Conservation (phyloP, 495 filamentous ascomycete species). For the Astrocystis sublimbata region DNA sequence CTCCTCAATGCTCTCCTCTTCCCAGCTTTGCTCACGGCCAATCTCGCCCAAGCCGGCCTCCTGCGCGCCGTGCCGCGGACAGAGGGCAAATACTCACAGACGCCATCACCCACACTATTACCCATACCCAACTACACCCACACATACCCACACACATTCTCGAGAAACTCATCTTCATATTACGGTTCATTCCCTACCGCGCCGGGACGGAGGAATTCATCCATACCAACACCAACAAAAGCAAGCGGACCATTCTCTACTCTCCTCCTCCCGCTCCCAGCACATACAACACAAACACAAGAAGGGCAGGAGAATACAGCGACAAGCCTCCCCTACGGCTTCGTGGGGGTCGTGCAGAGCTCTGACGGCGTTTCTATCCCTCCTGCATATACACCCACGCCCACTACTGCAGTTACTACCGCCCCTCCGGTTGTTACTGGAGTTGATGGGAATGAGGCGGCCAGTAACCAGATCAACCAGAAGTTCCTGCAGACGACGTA, state of each 20-base stretch:
- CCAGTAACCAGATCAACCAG: background rate
- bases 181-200: too few relatives aligned
- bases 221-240: slow-evolving; percentile 4
- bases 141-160: background rate
- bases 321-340: slow-evolving; percentile 2
- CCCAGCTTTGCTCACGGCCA: slow-evolving; percentile 12
- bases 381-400: too few relatives aligned
- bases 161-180: too few relatives aligned
- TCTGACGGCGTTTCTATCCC: too few relatives aligned
- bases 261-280: too few relatives aligned
- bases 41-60: slow-evolving; percentile 15
- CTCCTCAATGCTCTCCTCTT: slow-evolving; percentile 17
- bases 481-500: slow-evolving; percentile 45
- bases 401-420: too few relatives aligned
- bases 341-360: background rate
- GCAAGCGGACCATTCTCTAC: too few relatives aligned
- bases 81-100: background rate
- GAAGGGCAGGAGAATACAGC: too few relatives aligned
- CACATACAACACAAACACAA: background rate
- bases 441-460: too few relatives aligned
- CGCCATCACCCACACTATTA: too few relatives aligned
- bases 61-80: background rate
- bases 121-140: too few relatives aligned
- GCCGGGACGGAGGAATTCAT: background rate
- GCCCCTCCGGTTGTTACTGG: too few relatives aligned